A percentile compares a stretch with the other conserved stretches of the same genome.
These are phyloP conservation scores for Trichoderma lentiforme DNA, from an alignment of 2,329 filamentous ascomycete species.

Conservation along the genomic window DNA sequence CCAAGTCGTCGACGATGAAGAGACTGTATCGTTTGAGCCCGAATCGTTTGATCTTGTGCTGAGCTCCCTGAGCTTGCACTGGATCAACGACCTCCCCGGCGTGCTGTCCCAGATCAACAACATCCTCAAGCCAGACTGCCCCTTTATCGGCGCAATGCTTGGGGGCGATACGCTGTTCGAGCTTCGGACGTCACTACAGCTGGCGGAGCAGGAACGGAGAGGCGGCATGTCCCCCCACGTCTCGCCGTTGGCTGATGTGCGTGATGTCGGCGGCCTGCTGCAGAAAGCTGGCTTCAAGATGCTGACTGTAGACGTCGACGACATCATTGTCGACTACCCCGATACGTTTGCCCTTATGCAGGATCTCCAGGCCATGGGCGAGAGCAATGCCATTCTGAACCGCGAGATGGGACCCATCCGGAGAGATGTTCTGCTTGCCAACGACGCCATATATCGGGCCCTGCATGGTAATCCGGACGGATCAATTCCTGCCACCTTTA, in stretches of 20 bases:
- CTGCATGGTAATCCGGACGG: constrained; percentile 81
- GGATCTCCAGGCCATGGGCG: constrained; percentile 94
- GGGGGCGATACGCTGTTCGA: constrained; percentile 93
- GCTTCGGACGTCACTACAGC: constrained; percentile 85
- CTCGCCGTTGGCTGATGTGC: constrained; percentile 86
- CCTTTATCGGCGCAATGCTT: constrained; percentile 94
- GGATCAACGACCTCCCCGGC: constrained; percentile 94
- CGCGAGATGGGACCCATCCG: constrained; percentile 75
- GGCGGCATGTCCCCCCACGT: constrained; percentile 92
- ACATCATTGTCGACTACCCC: constrained; percentile 93
- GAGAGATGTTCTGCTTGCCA: constrained; percentile 81
- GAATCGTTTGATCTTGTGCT: constrained; percentile 85
- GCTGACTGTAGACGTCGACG: constrained; percentile 93
- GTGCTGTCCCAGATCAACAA: constrained; percentile 81
- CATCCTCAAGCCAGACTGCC: constrained; percentile 82
- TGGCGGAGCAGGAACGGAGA: constrained; percentile 83
- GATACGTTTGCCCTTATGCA: constrained; percentile 87
- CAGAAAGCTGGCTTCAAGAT: constrained; percentile 90
- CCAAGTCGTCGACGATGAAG: constrained; percentile 70
- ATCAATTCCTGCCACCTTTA: constrained; percentile 82
- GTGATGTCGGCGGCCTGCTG: constrained; percentile 84
- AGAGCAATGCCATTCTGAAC: constrained; percentile 84
- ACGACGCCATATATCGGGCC: constrained; percentile 82
- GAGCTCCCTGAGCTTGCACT: constrained; percentile 86
- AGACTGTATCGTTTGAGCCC: constrained; percentile 70